These are phyloP conservation scores for Aureobasidium sp. DNA, from an alignment of 2,329 filamentous ascomycete genomes.

Conservation along the genomic window DNA sequence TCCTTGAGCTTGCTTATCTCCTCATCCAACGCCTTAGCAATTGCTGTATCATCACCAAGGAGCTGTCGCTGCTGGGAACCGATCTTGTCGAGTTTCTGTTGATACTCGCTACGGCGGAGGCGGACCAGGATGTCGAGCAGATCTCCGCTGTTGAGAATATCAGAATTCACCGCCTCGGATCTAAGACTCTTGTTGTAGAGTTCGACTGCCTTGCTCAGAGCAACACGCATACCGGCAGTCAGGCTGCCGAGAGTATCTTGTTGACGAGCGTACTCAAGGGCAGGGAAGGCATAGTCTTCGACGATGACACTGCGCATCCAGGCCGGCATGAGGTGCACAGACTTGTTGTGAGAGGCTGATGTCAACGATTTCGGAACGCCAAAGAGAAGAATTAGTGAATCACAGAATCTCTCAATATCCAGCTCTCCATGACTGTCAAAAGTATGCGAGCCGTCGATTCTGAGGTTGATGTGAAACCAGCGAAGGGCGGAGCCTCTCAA, in stretches of 20 bases:
- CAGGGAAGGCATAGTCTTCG: conserved; percentile 5
- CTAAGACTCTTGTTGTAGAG: not conserved
- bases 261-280: not conserved
- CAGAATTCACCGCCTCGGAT: not conserved
- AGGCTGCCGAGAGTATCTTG: no score
- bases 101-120: not conserved
- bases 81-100: not conserved
- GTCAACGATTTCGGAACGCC: not conserved
- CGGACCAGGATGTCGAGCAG: not conserved
- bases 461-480: not conserved
- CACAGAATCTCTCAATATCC: not conserved
- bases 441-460: not conserved
- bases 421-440: not conserved
- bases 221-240: not conserved
- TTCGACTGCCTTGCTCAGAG: not conserved
- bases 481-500: conserved; percentile 3
- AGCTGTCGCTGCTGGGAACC: not conserved
- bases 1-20: not conserved
- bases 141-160: not conserved
- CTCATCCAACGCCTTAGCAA: not conserved
- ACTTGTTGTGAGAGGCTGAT: not conserved
- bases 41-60: no score
- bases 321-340: not conserved
- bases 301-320: not conserved
- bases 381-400: not conserved